A percentile compares a stretch with the other conserved stretches of the same genome.
phyloP scores from a whole-genome alignment of 305 asterid genomes.

The Fraxinus sp. region DNA sequence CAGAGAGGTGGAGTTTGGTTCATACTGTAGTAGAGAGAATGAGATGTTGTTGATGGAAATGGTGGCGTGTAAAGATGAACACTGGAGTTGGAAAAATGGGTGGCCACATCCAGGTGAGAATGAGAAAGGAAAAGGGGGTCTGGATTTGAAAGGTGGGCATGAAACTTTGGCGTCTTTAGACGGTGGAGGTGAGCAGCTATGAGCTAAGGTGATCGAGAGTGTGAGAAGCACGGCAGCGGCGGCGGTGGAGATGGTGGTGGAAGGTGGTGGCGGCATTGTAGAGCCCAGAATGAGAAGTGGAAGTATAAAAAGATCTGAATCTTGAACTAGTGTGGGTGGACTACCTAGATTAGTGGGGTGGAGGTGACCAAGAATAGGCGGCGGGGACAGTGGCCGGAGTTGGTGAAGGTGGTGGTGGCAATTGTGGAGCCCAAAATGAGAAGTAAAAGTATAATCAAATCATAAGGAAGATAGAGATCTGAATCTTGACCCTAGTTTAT shows the following conservation, averaged over 20 bases:
- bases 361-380: neutral
- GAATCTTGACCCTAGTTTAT: neutral
- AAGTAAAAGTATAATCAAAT: neutral
- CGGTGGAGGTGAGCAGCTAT: constrained; percentile 32
- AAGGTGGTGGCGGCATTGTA: constrained; percentile 29
- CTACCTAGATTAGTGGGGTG: constrained; percentile 14
- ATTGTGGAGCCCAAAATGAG: neutral
- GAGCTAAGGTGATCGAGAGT: constrained; percentile 20
- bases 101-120: constrained; percentile 81
- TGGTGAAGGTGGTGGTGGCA: neutral
- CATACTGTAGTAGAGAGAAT: constrained; percentile 57
- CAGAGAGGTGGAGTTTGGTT: constrained; percentile 57
- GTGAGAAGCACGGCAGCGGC: constrained; percentile 20
- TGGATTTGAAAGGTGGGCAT: constrained; percentile 73
- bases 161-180: constrained; percentile 11
- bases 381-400: neutral
- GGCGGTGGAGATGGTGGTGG: constrained; percentile 26
- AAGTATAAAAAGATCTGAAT: constrained; percentile 35
- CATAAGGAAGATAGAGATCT: neutral
- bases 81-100: constrained; percentile 74
- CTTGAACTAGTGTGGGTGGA: constrained; percentile 24
- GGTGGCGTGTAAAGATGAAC: constrained; percentile 50
- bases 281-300: constrained; percentile 27
- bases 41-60: constrained; percentile 53
- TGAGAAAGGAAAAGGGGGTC: constrained; percentile 78